Evolutionary conservation across 768 basidiomycete species (phyloP).

Genomic region (Clitopilus passeckerianus): DNA sequence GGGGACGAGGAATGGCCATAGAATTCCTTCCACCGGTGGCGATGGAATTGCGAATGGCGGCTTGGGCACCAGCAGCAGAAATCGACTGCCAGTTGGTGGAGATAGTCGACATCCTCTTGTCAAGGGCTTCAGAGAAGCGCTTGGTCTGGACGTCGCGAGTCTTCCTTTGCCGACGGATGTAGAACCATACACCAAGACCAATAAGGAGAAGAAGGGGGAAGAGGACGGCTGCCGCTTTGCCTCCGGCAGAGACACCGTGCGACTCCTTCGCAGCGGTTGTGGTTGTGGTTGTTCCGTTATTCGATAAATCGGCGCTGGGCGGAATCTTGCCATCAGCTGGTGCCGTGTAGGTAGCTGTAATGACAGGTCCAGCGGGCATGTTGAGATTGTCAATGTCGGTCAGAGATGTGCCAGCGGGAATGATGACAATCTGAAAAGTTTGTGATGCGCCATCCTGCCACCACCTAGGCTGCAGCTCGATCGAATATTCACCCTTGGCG

Average conservation of each 20-base stretch:
- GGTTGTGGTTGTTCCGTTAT: conserved; percentile 25
- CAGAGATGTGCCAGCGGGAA: conserved; percentile 38
- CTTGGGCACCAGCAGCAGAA: conserved; percentile 62
- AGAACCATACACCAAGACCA: conserved; percentile 34
- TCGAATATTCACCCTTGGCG: conserved; percentile 41
- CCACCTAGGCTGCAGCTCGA: conserved; percentile 57
- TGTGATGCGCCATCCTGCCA: conserved; percentile 55
- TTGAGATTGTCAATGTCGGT: conserved; percentile 36
- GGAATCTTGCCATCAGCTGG: conserved; percentile 33
- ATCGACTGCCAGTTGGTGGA: conserved; percentile 75
- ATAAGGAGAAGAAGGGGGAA: conserved; percentile 59
- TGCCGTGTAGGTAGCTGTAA: conserved; percentile 55
- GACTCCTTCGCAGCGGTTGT: background rate
- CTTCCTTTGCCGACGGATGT: conserved; percentile 49
- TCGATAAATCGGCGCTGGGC: conserved; percentile 33
- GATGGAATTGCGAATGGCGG: conserved; percentile 69
- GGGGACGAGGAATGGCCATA: background rate
- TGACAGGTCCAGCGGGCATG: conserved; percentile 64
- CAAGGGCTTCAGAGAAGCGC: conserved; percentile 61
- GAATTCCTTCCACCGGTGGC: conserved; percentile 20
- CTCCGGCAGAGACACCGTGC: conserved; percentile 27
- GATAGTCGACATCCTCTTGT: conserved; percentile 82
- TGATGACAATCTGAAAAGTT: conserved; percentile 55
- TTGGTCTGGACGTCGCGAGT: conserved; percentile 46
- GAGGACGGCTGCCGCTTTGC: conserved; percentile 63